A percentile compares a stretch with the other conserved stretches of the same genome.
Conservation (phyloP, 1,139 yeast genomes). For the Yamadazyma taylorii region DNA sequence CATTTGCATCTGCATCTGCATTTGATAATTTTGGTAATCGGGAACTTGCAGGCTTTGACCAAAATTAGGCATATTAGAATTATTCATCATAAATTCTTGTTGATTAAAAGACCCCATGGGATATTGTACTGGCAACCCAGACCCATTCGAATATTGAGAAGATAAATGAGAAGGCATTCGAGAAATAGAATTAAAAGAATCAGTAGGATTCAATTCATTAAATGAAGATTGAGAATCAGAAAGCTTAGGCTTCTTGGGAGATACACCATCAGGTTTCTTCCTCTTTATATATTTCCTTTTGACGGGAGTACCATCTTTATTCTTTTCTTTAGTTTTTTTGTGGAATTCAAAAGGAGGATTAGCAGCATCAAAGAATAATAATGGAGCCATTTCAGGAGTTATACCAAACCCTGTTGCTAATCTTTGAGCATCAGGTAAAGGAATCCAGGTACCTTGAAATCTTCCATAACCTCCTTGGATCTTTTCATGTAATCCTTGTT, state of each 20-base stretch:
- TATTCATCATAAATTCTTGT: conserved; percentile 22
- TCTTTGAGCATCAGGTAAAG: conserved; percentile 58
- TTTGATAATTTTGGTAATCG: conserved; percentile 32
- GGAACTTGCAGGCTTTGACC: conserved; percentile 5
- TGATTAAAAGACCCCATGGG: conserved; percentile 22
- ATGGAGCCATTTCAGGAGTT: conserved; percentile 55
- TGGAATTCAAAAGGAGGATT: conserved; percentile 50
- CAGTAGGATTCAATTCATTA: conserved; percentile 11
- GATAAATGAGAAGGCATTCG: conserved; percentile 18
- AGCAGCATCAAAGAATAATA: conserved; percentile 47
- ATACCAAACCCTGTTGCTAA: conserved; percentile 56
- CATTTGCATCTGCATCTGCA: conserved; percentile 25
- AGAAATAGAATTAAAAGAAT: conserved; percentile 15
- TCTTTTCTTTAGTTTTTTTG: conserved; percentile 44
- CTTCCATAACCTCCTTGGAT: conserved; percentile 98
- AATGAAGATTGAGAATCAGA: conserved; percentile 15
- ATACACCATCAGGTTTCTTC: conserved; percentile 37
- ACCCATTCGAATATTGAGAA: conserved; percentile 12
- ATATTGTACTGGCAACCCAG: conserved; percentile 11
- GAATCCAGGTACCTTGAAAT: conserved; percentile 98
- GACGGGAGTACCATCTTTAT: conserved; percentile 46
- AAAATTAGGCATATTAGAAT: background rate
- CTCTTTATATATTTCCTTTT: conserved; percentile 46
- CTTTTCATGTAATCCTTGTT: conserved; percentile 82
- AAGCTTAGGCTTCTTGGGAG: conserved; percentile 36